Conservation (phyloP, 371 early-diverging fungal genomes). For the Basidiobolus heterosporus region DNA sequence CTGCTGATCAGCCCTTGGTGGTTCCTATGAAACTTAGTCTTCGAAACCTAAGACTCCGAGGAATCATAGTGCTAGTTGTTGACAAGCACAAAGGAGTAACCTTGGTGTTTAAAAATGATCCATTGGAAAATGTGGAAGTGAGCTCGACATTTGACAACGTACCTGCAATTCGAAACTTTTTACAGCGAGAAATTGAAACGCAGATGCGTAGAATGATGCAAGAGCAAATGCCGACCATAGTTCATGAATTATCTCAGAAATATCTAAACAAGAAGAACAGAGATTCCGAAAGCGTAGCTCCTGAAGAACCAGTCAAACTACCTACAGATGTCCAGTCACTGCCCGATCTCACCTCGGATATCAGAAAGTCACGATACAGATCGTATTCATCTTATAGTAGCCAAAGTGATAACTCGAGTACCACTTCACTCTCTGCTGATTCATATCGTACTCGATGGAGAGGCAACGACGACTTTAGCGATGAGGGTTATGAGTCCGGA, state of each 20-base stretch:
- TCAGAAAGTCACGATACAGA: background rate
- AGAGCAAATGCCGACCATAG: constrained; percentile 82
- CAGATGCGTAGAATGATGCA: constrained; percentile 73
- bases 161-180: constrained; percentile 59
- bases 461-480: too few species aligned
- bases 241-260: constrained; percentile 69
- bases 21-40: constrained; percentile 91
- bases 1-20: constrained; percentile 81
- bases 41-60: constrained; percentile 68
- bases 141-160: constrained; percentile 88
- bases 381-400: background rate
- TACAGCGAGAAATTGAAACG: constrained; percentile 83
- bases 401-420: background rate
- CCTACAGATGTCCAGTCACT: background rate
- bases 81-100: constrained; percentile 84
- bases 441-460: too few species aligned
- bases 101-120: constrained; percentile 90
- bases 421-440: background rate
- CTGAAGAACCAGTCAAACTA: background rate
- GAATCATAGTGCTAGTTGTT: constrained; percentile 84
- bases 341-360: background rate
- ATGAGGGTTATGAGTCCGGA: too few species aligned
- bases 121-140: constrained; percentile 79
- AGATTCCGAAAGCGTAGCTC: constrained; percentile 9
- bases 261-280: constrained; percentile 17